A percentile compares a stretch with the other conserved stretches of the same genome.
These are phyloP conservation scores for Phytophthora sansomeana DNA, from an alignment of 352 stramenopile genomes.

Conservation along the genomic window DNA sequence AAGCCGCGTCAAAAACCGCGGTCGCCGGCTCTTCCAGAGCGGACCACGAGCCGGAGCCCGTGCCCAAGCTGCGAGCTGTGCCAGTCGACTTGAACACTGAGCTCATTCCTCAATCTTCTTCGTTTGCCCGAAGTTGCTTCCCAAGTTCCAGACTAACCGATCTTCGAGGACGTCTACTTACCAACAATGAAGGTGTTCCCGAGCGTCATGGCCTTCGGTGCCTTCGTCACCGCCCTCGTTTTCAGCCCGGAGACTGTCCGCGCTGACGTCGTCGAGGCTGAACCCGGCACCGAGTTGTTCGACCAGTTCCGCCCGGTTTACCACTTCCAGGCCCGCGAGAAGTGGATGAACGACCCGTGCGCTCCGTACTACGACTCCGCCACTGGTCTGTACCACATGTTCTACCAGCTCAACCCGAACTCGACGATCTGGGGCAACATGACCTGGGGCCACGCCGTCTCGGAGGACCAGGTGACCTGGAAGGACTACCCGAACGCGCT, in stretches of 20 bases:
- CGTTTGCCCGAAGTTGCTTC: too few relatives aligned
- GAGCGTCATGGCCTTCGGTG: slow-evolving; percentile 11
- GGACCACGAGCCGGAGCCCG: too few relatives aligned
- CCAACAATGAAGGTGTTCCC: slow-evolving; percentile 28
- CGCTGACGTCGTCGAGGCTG: slow-evolving; percentile 32
- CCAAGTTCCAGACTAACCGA: slow-evolving; percentile 3
- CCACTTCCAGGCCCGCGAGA: slow-evolving; percentile 66
- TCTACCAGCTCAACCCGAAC: slow-evolving; percentile 78
- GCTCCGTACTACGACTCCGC: slow-evolving; percentile 72
- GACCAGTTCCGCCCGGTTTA: slow-evolving; percentile 66
- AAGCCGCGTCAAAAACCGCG: too few relatives aligned
- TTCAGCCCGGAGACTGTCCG: background rate
- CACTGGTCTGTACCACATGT: slow-evolving; percentile 77
- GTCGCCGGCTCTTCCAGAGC: too few relatives aligned
- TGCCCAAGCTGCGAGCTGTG: too few relatives aligned
- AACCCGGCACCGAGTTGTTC: slow-evolving; percentile 47
- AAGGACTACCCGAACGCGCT: too few relatives aligned
- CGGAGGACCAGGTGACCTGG: too few relatives aligned
- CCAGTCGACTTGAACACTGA: too few relatives aligned
- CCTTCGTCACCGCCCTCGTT: slow-evolving; percentile 3
- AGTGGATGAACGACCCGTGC: slow-evolving; percentile 89
- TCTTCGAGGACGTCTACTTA: slow-evolving; percentile 2
- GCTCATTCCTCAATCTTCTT: too few relatives aligned
- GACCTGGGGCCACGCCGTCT: too few relatives aligned
- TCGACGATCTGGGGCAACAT: slow-evolving; percentile 72